Evolutionary conservation across 441 rosid species (phyloP).

Genomic region (Sinapis alba): DNA sequence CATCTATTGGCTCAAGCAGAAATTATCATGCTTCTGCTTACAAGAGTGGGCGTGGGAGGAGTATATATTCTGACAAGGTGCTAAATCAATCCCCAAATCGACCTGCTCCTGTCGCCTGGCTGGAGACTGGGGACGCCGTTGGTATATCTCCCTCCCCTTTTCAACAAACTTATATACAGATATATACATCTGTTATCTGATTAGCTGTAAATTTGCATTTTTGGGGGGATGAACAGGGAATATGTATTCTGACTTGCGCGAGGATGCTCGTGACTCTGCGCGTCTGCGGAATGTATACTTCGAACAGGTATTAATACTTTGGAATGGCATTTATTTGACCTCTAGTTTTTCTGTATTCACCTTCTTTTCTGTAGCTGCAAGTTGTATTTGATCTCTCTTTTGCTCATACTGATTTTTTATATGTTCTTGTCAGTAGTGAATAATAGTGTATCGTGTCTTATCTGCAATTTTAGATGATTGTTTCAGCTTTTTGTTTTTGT

Average conservation of each 20-base stretch:
- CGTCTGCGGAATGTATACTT: conserved; percentile 88
- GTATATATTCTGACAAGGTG: conserved; percentile 61
- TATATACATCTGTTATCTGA: neutral
- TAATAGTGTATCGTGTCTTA: neutral
- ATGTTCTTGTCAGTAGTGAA: neutral
- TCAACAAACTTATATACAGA: conserved; percentile 34
- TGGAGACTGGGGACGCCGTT: conserved; percentile 98
- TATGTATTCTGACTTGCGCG: conserved; percentile 86
- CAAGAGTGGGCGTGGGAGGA: conserved; percentile 71
- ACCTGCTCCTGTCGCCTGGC: conserved; percentile 82
- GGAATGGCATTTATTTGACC: neutral
- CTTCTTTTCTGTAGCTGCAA: neutral
- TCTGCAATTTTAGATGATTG: neutral
- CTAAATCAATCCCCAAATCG: conserved; percentile 72
- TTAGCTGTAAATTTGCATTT: neutral
- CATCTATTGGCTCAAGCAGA: conserved; percentile 84
- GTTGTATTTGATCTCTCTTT: conserved; percentile 24
- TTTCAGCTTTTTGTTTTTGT: neutral
- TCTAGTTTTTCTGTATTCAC: neutral
- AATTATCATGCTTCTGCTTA: conserved; percentile 60
- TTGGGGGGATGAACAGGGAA: conserved; percentile 70
- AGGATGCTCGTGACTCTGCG: conserved; percentile 93
- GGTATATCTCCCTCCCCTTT: conserved; percentile 66
- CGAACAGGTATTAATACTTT: conserved; percentile 68
- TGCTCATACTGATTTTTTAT: neutral